Evolutionary conservation across 495 filamentous ascomycete genomes (phyloP), one percentile per base, ranked within the genome.

Genomic region (Neurospora sp.): DNA sequence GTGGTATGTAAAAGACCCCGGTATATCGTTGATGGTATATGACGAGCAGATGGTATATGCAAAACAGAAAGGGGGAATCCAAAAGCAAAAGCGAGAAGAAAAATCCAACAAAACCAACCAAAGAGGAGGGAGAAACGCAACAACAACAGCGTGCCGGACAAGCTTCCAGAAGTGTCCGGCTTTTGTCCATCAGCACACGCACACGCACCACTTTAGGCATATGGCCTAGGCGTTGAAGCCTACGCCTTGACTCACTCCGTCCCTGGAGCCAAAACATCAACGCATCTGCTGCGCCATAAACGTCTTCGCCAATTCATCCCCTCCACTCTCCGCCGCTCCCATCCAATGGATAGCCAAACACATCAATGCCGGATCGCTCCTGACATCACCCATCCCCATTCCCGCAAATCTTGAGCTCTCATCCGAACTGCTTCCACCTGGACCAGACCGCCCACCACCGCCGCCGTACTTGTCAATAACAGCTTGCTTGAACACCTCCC

Each of bases 271-370:
- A 16, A 35, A 48, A 39, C 27, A 59, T 79, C 71, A 78, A 7
- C 77, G 74, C 76, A 74, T 80, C 71, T 85, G 84, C 81, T 95
- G 92, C 73, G 92, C 88, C 81, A 98, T 87, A 81, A 94, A 92
- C 79, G 92, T 93, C 79, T 88, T 90, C 38, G 96, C 96, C 75
- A 98, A 85, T 78, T 92, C 89, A 81, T 99, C 96, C 11, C 94
- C 94, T 42, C 95, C 94, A 71, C 85, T 88, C 73, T 93, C 92
- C 48, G 93, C 94, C 74, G 94, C 84, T 84, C 94, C 94, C 96
- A 98, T 98, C 96, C 96, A 99, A 83, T 99, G 96, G 78, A 97
- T 92, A 5, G 96, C 95, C 71, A 98, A 87, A 78, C 95, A 97
- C 92, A 99, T 97, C 11, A 93, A 93, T 69, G 91, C 90, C 20